A percentile compares a stretch with the other conserved stretches of the same genome.
Evolutionary conservation across 257 asterid genomes (phyloP).

Genomic region (Jacaranda copaia): DNA sequence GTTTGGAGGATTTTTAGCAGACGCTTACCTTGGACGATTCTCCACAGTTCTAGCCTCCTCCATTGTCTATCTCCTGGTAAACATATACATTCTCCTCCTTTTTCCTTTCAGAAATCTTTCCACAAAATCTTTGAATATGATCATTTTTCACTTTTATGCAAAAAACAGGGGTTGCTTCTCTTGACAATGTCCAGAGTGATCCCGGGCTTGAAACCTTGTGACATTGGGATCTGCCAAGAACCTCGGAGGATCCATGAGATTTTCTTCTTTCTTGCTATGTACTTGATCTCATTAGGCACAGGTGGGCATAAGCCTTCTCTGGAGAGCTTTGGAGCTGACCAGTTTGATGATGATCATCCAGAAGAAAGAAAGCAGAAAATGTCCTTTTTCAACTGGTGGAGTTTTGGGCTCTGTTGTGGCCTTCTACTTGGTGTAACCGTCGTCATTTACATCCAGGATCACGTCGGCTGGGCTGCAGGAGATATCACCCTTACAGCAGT

Average conservation of each 20-base stretch:
- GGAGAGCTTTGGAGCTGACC: constrained; percentile 93
- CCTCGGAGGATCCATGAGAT: constrained; percentile 56
- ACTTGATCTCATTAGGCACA: constrained; percentile 74
- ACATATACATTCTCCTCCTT: too few relatives aligned
- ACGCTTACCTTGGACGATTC: constrained; percentile 85
- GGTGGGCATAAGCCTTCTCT: constrained; percentile 88
- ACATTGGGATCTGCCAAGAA: constrained; percentile 29
- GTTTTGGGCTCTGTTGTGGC: constrained; percentile 70
- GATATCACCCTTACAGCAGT: constrained; percentile 58
- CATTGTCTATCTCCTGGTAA: constrained; percentile 68
- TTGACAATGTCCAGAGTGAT: constrained; percentile 64
- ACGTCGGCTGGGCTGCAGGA: constrained; percentile 71
- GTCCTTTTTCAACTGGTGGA: constrained; percentile 96
- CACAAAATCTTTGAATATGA: too few relatives aligned
- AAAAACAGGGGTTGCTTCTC: constrained; percentile 72
- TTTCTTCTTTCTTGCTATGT: constrained; percentile 72
- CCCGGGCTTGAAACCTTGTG: constrained; percentile 60
- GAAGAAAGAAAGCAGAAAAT: constrained; percentile 63
- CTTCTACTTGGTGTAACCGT: constrained; percentile 68
- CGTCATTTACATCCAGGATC: constrained; percentile 66
- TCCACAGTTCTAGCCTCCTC: constrained; percentile 68
- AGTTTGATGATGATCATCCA: constrained; percentile 79
- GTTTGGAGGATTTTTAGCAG: constrained; percentile 82
- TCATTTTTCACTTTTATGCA: not conserved
- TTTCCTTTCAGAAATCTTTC: too few relatives aligned